Conservation (phyloP, 1,139 yeast species). For the Meyerozyma sp. region DNA sequence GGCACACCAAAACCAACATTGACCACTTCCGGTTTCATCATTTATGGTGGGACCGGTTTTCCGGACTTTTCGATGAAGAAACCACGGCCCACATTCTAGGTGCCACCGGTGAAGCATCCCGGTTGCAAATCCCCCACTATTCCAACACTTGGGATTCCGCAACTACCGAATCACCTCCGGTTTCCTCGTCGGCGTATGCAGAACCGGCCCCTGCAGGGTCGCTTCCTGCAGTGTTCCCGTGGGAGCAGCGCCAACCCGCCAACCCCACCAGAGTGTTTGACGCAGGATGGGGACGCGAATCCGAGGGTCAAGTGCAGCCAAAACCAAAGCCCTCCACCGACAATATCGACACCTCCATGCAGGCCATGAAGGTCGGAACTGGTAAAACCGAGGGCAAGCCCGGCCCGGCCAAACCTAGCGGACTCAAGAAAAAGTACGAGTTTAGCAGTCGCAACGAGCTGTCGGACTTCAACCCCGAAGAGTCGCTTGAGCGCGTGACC, state of each 20-base stretch:
- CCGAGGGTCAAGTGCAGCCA: constrained; percentile 1
- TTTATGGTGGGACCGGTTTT: constrained; percentile 34
- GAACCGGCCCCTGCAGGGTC: constrained; percentile 3
- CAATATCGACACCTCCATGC: constrained; percentile 8
- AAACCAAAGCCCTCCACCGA: constrained; percentile 3
- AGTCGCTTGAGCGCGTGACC: constrained; percentile 1
- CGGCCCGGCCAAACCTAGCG: neutral
- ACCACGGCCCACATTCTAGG: constrained; percentile 13
- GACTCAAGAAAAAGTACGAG: constrained; percentile 5
- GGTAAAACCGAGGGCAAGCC: neutral
- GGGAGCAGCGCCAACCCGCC: constrained; percentile 28
- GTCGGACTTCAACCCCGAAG: constrained; percentile 1
- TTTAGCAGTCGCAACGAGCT: constrained; percentile 6
- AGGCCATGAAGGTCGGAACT: constrained; percentile 4
- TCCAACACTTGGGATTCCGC: constrained; percentile 24
- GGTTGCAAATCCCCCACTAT: constrained; percentile 23
- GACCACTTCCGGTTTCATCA: constrained; percentile 21
- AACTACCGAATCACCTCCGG: constrained; percentile 8
- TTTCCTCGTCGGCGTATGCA: constrained; percentile 14
- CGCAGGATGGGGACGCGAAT: constrained; percentile 3
- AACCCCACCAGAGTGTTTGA: constrained; percentile 14
- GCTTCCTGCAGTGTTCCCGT: constrained; percentile 30
- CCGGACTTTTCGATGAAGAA: constrained; percentile 15
- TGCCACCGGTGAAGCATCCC: constrained; percentile 32
- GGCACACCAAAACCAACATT: constrained; percentile 14